phyloP scores from a whole-genome alignment of 441 rosid species.

The Corymbia citriodora region DNA sequence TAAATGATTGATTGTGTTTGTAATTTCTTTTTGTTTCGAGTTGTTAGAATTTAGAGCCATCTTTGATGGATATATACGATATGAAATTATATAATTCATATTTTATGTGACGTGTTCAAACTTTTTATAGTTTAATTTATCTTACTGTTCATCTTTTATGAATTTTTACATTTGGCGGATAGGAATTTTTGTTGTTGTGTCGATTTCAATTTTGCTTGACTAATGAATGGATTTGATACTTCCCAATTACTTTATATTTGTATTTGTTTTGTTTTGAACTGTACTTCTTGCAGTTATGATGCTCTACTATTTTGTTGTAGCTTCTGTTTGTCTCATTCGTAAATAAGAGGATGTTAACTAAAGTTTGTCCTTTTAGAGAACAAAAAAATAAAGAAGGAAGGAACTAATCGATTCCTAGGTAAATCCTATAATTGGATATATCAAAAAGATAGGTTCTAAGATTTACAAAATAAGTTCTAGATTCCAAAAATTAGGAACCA shows the following conservation, averaged over 20 bases:
- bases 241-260: background rate
- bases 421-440: background rate
- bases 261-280: too few relatives aligned
- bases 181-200: background rate
- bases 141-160: too few relatives aligned
- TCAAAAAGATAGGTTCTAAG: background rate
- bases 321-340: background rate
- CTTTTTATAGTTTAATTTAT: too few relatives aligned
- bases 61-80: too few relatives aligned
- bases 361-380: background rate
- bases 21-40: too few relatives aligned
- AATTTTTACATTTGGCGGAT: background rate
- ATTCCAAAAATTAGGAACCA: background rate
- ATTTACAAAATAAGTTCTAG: accelerated
- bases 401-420: background rate
- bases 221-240: background rate
- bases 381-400: background rate
- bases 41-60: background rate
- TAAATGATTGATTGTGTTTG: background rate
- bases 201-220: background rate
- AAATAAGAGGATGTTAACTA: background rate
- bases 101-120: background rate
- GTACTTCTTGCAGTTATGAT: background rate
- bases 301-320: background rate
- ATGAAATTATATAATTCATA: background rate